Evolutionary conservation across 2,329 filamentous ascomycete species (phyloP).

Genomic region (Torrubiella hemipterigena): DNA sequence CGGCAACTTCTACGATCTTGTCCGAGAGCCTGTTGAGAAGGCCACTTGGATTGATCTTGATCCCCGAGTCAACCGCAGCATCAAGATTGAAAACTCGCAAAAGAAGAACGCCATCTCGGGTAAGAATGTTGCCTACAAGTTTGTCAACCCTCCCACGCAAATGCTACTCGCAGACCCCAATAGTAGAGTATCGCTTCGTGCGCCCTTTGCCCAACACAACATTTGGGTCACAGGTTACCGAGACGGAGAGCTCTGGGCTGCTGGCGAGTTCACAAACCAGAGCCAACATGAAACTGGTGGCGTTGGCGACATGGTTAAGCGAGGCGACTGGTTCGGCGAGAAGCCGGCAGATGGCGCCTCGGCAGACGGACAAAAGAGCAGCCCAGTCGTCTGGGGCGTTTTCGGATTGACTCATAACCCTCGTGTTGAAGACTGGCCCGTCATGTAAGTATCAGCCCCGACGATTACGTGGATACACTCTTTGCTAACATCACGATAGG

Average conservation of each 20-base stretch:
- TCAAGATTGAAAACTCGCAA: conserved; percentile 34
- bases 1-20: conserved; percentile 48
- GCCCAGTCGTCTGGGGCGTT: conserved; percentile 32
- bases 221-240: conserved; percentile 36
- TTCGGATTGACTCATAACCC: conserved; percentile 37
- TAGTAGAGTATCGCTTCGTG: conserved; percentile 29
- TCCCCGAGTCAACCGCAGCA: conserved; percentile 35
- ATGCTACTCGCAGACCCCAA: conserved; percentile 32
- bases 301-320: conserved; percentile 31
- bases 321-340: conserved; percentile 32
- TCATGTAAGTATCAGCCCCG: conserved; percentile 27
- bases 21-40: conserved; percentile 31
- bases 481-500: conserved; percentile 16
- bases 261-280: conserved; percentile 39
- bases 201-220: conserved; percentile 32
- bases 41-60: conserved; percentile 40
- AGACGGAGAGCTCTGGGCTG: conserved; percentile 37
- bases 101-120: conserved; percentile 34
- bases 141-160: conserved; percentile 31
- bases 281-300: conserved; percentile 29
- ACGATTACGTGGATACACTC: not conserved
- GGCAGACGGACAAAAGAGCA: conserved; percentile 12
- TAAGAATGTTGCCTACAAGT: conserved; percentile 37
- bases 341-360: conserved; percentile 9
- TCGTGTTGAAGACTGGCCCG: conserved; percentile 36